A percentile compares a stretch with the other conserved stretches of the same genome.
phyloP scores from a whole-genome alignment of 2,329 filamentous ascomycete species.

The Sclerotinia minor region DNA sequence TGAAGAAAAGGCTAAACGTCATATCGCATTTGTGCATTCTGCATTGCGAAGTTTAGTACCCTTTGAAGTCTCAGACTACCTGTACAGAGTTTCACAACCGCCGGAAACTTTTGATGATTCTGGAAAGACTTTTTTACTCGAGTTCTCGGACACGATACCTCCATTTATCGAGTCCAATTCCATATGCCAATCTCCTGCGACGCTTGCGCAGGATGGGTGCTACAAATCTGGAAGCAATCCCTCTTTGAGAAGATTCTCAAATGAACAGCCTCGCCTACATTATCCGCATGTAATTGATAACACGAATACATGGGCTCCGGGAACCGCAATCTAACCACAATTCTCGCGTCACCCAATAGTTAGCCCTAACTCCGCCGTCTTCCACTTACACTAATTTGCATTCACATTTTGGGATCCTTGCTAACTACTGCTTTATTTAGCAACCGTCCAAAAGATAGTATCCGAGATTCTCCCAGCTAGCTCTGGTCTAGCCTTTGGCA shows the following conservation, averaged over 20 bases:
- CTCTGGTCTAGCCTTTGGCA: slow-evolving; percentile 81
- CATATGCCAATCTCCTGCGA: neutral
- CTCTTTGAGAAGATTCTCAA: neutral
- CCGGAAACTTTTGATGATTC: neutral
- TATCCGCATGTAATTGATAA: neutral
- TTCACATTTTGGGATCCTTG: neutral
- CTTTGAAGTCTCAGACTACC: slow-evolving; percentile 21
- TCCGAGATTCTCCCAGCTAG: slow-evolving; percentile 83
- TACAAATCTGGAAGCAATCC: too few relatives aligned
- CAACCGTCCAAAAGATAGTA: slow-evolving; percentile 82
- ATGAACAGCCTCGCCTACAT: neutral
- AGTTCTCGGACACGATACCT: neutral
- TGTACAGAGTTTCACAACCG: slow-evolving; percentile 16
- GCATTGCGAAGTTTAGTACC: slow-evolving; percentile 17
- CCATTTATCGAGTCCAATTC: neutral
- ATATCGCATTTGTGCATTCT: slow-evolving; percentile 15
- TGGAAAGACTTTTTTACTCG: neutral
- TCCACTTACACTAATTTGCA: neutral
- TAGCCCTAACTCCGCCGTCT: neutral
- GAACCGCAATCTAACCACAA: neutral
- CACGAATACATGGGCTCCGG: neutral
- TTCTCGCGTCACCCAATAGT: neutral
- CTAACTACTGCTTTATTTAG: slow-evolving; percentile 42
- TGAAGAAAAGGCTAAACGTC: slow-evolving; percentile 1
- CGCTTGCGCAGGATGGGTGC: neutral